Evolutionary conservation across 495 filamentous ascomycete species (phyloP).

Genomic region (Delitschia confertaspora): DNA sequence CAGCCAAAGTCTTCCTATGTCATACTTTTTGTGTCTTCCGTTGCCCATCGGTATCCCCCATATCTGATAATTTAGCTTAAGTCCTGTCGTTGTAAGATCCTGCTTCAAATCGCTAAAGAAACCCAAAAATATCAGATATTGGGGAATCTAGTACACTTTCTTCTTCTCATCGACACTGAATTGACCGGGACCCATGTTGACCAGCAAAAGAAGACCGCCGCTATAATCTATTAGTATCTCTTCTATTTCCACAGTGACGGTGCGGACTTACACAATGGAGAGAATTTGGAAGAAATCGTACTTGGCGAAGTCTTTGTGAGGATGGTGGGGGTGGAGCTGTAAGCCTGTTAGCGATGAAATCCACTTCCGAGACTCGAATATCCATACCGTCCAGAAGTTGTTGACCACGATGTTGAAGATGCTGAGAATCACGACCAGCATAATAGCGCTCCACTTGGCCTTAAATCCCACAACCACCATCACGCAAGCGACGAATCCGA

Average conservation of each 20-base stretch:
- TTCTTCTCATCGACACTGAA: constrained; percentile 99
- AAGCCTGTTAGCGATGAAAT: constrained; percentile 5
- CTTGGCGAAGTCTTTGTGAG: constrained; percentile 99
- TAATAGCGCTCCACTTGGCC: constrained; percentile 94
- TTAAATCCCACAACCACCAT: constrained; percentile 99
- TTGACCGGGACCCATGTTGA: constrained; percentile 97
- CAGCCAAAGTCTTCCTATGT: too few species aligned
- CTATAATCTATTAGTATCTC: constrained; percentile 34
- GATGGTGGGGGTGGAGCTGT: constrained; percentile 94
- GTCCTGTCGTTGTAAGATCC: constrained; percentile 20
- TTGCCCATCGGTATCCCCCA: not conserved
- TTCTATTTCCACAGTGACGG: not conserved
- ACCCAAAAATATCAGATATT: not conserved
- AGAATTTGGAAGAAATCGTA: constrained; percentile 99
- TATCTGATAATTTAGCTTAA: constrained; percentile 6
- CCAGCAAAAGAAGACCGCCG: constrained; percentile 84
- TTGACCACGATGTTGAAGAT: constrained; percentile 95
- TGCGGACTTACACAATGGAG: constrained; percentile 74
- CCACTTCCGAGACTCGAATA: constrained; percentile 20
- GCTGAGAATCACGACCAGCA: constrained; percentile 88
- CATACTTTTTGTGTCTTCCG: not conserved
- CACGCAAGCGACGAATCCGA: constrained; percentile 85
- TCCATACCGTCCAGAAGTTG: constrained; percentile 99
- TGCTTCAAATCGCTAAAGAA: constrained; percentile 16
- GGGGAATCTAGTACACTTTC: constrained; percentile 78